A percentile compares a stretch with the other conserved stretches of the same genome.
Conservation (phyloP, 805 yeast species). For the Grigorovia humatica region DNA sequence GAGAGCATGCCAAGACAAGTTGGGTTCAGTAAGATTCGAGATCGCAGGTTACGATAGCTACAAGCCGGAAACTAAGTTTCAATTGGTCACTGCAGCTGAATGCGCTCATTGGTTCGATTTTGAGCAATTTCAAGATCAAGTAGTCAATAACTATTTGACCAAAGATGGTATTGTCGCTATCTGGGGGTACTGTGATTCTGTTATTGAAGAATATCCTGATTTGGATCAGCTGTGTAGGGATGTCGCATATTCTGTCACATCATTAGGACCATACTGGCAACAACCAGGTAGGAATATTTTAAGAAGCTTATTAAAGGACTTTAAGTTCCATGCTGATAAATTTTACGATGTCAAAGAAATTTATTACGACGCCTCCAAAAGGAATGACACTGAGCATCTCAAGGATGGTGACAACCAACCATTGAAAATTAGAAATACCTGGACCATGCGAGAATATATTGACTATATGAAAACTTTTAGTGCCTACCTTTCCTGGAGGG, state of each 20-base stretch:
- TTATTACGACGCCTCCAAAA: conserved; percentile 13
- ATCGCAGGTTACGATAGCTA: conserved; percentile 24
- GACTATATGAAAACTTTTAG: conserved; percentile 62
- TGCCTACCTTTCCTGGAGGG: conserved; percentile 49
- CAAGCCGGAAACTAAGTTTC: conserved; percentile 26
- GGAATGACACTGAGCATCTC: conserved; percentile 3
- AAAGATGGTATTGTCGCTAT: conserved; percentile 59
- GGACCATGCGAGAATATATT: conserved; percentile 37
- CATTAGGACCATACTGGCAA: conserved; percentile 65
- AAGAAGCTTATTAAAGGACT: conserved; percentile 30
- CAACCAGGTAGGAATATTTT: conserved; percentile 65
- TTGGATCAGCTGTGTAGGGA: conserved; percentile 46
- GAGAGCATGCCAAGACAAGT: conserved; percentile 27
- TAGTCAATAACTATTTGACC: conserved; percentile 40
- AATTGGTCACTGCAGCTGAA: conserved; percentile 69
- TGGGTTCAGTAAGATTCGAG: conserved; percentile 10
- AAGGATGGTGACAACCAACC: conserved; percentile 9
- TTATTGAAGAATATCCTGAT: conserved; percentile 39
- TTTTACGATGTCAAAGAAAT: conserved; percentile 34
- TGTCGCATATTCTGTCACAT: conserved; percentile 39
- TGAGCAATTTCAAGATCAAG: conserved; percentile 39
- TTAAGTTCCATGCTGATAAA: conserved; percentile 13
- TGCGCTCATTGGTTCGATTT: conserved; percentile 80
- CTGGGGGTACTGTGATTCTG: conserved; percentile 75
- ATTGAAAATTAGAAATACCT: conserved; percentile 29